Percentiles rank a stretch among this genome's conserved stretches.
Evolutionary conservation across 179 eudicot species (phyloP).

Genomic region (Beta macrorhiza): DNA sequence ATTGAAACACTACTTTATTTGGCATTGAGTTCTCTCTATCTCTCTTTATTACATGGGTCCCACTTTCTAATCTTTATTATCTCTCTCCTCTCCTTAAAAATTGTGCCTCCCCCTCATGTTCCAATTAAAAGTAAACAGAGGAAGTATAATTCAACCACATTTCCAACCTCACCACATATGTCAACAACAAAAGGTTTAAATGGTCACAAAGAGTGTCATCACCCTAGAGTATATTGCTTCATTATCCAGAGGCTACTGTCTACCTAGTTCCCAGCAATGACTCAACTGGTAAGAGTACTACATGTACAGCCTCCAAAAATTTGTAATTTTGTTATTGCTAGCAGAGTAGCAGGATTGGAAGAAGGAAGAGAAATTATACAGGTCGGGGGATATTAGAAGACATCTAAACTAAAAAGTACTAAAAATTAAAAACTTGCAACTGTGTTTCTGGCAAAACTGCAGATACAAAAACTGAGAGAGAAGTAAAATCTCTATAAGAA

Average conservation of each 20-base stretch:
- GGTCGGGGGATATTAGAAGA: not conserved
- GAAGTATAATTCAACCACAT: not conserved
- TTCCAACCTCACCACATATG: not conserved
- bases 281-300: not conserved
- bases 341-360: not conserved
- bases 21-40: too few relatives aligned
- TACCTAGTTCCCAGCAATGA: not conserved
- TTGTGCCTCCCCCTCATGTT: too few relatives aligned
- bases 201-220: not conserved
- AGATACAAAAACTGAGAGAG: not conserved
- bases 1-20: too few relatives aligned
- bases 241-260: not conserved
- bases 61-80: too few relatives aligned
- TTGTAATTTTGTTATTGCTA: not conserved
- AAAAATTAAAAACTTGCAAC: not conserved
- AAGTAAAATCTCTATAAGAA: not conserved
- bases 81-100: too few relatives aligned
- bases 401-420: not conserved
- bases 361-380: not conserved
- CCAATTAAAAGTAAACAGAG: too few relatives aligned
- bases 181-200: not conserved
- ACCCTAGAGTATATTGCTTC: not conserved
- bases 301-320: slow-evolving; percentile 1
- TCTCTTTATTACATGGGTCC: too few relatives aligned
- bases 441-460: not conserved